Evolutionary conservation across 306 rosid species (phyloP).

Genomic region (cucumber (Cucumis sativus)): DNA sequence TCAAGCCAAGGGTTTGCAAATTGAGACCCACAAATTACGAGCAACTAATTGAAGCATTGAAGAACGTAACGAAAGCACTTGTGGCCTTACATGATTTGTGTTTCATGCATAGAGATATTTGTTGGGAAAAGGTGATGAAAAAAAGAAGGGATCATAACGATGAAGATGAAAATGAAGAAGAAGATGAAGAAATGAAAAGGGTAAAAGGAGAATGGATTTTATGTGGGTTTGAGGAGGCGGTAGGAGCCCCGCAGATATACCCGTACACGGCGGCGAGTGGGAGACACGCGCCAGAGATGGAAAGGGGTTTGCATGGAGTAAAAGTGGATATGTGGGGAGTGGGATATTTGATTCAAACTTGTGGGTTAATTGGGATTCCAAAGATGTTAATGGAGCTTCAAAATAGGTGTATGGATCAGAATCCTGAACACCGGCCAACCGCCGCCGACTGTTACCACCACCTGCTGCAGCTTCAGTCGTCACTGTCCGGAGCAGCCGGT

Average conservation of each 20-base stretch:
- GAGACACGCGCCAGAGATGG: conserved; percentile 79
- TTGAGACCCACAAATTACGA: conserved; percentile 39
- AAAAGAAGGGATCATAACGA: conserved; percentile 11
- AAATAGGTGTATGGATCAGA: conserved; percentile 71
- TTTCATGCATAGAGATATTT: conserved; percentile 77
- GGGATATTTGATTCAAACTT: conserved; percentile 54
- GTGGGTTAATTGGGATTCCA: conserved; percentile 52
- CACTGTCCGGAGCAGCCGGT: conserved; percentile 30
- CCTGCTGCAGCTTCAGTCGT: conserved; percentile 79
- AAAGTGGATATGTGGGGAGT: conserved; percentile 96
- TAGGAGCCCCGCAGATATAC: conserved; percentile 69
- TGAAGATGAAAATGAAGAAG: background rate
- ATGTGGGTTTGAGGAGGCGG: conserved; percentile 73
- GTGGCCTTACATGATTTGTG: conserved; percentile 83
- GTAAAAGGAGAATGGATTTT: conserved; percentile 52
- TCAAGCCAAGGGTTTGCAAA: conserved; percentile 60
- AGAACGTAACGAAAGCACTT: conserved; percentile 66
- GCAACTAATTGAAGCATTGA: conserved; percentile 59
- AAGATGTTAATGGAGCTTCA: conserved; percentile 81
- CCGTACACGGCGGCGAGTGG: conserved; percentile 36
- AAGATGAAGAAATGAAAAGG: background rate
- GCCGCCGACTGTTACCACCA: conserved; percentile 98
- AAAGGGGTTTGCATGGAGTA: conserved; percentile 76
- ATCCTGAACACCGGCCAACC: conserved; percentile 79
- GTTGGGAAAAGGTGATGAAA: conserved; percentile 74